Conservation (phyloP, 306 rosid species). For the Casuarina cunninghamiana region DNA sequence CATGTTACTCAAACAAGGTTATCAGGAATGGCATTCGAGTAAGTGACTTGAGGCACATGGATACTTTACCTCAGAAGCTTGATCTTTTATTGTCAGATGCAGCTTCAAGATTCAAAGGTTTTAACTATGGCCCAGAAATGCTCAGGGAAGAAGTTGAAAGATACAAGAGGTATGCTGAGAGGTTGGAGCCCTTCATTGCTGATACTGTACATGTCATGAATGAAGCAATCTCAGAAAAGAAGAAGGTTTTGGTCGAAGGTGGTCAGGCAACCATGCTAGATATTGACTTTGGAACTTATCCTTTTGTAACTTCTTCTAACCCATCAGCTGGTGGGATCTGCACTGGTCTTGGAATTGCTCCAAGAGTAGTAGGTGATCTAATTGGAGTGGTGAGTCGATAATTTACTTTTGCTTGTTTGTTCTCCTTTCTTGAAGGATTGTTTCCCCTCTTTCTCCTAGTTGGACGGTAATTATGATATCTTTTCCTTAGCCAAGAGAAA, state of each 20-base stretch:
- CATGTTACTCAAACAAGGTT: slow-evolving; percentile 89
- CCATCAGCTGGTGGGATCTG: slow-evolving; percentile 99
- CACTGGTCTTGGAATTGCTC: slow-evolving; percentile 97
- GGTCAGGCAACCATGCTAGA: slow-evolving; percentile 98
- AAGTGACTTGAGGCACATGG: slow-evolving; percentile 83
- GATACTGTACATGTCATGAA: slow-evolving; percentile 82
- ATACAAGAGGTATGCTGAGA: slow-evolving; percentile 89
- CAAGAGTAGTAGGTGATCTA: slow-evolving; percentile 85
- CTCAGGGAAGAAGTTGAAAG: slow-evolving; percentile 79
- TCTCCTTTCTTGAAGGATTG: not conserved
- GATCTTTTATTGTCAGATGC: slow-evolving; percentile 77
- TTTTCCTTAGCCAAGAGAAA: not conserved
- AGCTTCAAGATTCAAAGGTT: slow-evolving; percentile 72
- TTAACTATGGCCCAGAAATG: slow-evolving; percentile 67
- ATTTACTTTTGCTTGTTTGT: slow-evolving; percentile 7
- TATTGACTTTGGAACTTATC: slow-evolving; percentile 96
- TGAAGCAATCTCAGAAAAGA: slow-evolving; percentile 72
- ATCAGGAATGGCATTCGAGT: slow-evolving; percentile 90
- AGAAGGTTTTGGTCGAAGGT: slow-evolving; percentile 93
- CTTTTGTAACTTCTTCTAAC: slow-evolving; percentile 95
- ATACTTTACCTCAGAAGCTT: slow-evolving; percentile 81
- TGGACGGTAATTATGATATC: too few relatives aligned
- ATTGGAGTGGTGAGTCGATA: slow-evolving; percentile 79
- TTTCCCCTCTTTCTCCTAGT: not conserved
- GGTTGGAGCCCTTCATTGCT: slow-evolving; percentile 86